Percentiles rank a stretch among this genome's conserved stretches.
Evolutionary conservation across 1,284 basidiomycete genomes (phyloP).

Genomic region (Ceratobasidium sp.): DNA sequence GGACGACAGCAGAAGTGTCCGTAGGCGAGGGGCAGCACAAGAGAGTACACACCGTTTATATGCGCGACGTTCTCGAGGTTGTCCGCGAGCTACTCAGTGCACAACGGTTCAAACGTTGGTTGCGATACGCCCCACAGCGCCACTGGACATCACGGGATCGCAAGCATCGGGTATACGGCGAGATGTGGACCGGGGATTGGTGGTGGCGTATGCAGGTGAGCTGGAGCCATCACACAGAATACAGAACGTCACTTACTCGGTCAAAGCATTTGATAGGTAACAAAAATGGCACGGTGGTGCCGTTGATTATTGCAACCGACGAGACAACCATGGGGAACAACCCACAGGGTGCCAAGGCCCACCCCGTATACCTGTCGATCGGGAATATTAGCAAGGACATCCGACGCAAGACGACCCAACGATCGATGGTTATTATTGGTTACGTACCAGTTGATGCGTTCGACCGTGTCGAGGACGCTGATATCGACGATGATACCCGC

Average conservation of each 20-base stretch:
- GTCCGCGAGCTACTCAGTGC: constrained; percentile 1
- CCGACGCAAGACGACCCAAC: constrained; percentile 20
- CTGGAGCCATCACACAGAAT: neutral
- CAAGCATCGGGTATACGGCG: neutral
- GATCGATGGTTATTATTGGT: constrained; percentile 17
- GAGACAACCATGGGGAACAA: neutral
- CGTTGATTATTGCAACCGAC: neutral
- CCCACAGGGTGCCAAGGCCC: neutral
- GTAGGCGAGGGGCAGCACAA: neutral
- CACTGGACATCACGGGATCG: constrained; percentile 7
- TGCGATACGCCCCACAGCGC: neutral
- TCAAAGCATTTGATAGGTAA: neutral
- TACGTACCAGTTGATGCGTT: constrained; percentile 30
- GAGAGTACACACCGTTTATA: neutral
- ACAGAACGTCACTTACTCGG: neutral
- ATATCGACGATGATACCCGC: neutral
- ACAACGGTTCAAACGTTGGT: neutral
- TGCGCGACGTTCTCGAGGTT: neutral
- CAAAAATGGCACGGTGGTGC: constrained; percentile 6
- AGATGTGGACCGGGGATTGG: constrained; percentile 31
- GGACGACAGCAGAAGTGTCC: neutral
- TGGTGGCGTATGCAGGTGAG: constrained; percentile 20
- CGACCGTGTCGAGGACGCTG: neutral
- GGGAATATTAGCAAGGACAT: constrained; percentile 36
- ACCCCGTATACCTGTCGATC: constrained; percentile 10